These are phyloP conservation scores for Coemansia sp. DNA, from an alignment of 192 early-diverging fungal genomes.

Conservation along the genomic window DNA sequence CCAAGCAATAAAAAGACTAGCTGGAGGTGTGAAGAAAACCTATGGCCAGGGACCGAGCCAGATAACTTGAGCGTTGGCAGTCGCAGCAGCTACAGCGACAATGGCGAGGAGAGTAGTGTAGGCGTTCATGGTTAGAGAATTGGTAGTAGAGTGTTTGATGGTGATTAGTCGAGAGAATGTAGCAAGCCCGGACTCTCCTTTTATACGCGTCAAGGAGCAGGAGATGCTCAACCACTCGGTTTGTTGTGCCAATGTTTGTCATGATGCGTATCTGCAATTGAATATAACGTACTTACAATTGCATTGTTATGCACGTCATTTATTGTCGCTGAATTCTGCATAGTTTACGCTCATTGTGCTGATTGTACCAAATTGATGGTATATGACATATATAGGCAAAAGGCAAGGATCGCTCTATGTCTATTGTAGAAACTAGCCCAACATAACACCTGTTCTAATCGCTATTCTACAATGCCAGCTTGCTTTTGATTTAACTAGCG, in stretches of 20 bases:
- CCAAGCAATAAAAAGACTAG: background rate
- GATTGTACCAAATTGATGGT: background rate
- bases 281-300: background rate
- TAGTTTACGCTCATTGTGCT: background rate
- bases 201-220: background rate
- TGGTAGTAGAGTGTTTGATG: constrained; percentile 2
- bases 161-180: background rate
- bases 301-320: background rate
- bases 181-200: background rate
- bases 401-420: no score
- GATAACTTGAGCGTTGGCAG: constrained; percentile 16
- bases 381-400: background rate
- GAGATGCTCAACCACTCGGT: background rate
- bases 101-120: constrained; percentile 13
- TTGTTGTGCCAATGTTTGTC: background rate
- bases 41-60: constrained; percentile 22
- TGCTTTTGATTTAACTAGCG: background rate
- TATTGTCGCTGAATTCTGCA: background rate
- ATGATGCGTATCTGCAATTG: background rate
- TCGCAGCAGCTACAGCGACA: constrained; percentile 13
- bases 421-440: background rate
- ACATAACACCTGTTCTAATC: background rate
- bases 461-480: background rate
- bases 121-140: constrained; percentile 10
- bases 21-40: background rate